Evolutionary conservation across 768 basidiomycete species (phyloP), one percentile per base, ranked within the genome.

Genomic region (Termitomyces sp.): DNA sequence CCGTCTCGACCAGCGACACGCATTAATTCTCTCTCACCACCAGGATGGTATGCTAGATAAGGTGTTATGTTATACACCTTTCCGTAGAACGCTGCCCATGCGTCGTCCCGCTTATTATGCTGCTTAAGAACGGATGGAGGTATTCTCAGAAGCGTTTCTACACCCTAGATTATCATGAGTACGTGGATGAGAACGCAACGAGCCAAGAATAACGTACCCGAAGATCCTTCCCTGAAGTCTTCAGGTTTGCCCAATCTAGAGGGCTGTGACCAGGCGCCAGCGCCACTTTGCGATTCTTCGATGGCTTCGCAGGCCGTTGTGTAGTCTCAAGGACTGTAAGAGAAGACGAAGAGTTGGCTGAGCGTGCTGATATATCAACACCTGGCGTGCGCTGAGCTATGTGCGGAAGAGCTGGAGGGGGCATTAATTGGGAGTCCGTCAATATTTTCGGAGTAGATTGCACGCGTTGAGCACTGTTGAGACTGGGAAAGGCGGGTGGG

Each of bases 41-140:
- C 96, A 1, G 96, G 96, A 72, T 98, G 96, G 66, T 87, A 99
- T 2, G 87, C 76, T 6, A 97, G 73, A 72, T 97, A 99, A 0
- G 91, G 84, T 2, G 94, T 95, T 51, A 99, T 91, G 68, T 98
- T 98, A 75, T 99, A 99, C 18, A 99, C 95, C 69, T 91, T 95
- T 55, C 93, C 95, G 64, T 88, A 84, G 75, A 98, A 86, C 0
- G 86, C 88, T 14, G 93, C 82, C 97, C 97, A 99, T 0, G 93
- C 95, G 71, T 99, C 95, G 40, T 88, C 88, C 36, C 76, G 80
- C 52, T 82, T 92, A 55, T 90, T 89, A 69, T 99, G 96, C 66
- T 79, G 68, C 67, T 91, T 91, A 40, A 95, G 77, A 58, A 87
- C 78, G 1, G 88, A 89, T 4, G 87, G 88, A 10, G 91, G 83